Evolutionary conservation across 2,329 filamentous ascomycete genomes (phyloP), one percentile per base, ranked within the genome.

Genomic region (Cladosporium sp.): DNA sequence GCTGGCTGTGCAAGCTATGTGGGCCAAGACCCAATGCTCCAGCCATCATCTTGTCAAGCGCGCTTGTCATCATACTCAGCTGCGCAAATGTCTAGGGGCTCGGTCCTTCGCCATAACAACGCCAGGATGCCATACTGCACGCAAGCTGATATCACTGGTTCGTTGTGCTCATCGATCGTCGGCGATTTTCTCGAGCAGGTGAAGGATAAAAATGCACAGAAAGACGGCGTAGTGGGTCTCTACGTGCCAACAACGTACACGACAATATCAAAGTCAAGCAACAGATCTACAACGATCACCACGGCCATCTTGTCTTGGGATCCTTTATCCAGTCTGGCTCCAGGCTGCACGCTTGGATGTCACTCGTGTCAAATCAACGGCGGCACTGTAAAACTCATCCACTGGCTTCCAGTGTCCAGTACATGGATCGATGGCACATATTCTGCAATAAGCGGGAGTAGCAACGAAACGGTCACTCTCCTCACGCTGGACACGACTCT

Each of bases 361-460:
- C 57, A 61, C 0, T 54, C 57, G 1, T 65, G 64, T 44, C 57
- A 61, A 34, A 28, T 65, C 32, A 59, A 60, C 14, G 64, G 52
- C 3, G 70, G 70, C 2, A 69, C 66, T 1, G 70, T 70, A 6
- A 47, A 69, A 32, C 67, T 71, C 2, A 65, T 65, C 28, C 70
- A 64, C 59, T 71, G 70, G 70, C 69, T 67, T 36, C 64, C 66
- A 18, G 10, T 11, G 8, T 59, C 61, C 1, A 59, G 41, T 30
- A 59, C 54, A 7, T 51, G 55, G 52, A 28, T 47, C n/a, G 36
- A 62, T 8, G 41, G 55, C 14, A 34, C 36, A 12, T 28, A 66
- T 49, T 38, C 26, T 11, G 59, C 59, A n/a, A 38, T 59, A 34
- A 30, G 30, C 14, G 34, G n/a, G 18, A 59, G 64, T 10, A 32